Conservation (phyloP, 495 filamentous ascomycete genomes). For the Talaromyces nanjingensis region DNA sequence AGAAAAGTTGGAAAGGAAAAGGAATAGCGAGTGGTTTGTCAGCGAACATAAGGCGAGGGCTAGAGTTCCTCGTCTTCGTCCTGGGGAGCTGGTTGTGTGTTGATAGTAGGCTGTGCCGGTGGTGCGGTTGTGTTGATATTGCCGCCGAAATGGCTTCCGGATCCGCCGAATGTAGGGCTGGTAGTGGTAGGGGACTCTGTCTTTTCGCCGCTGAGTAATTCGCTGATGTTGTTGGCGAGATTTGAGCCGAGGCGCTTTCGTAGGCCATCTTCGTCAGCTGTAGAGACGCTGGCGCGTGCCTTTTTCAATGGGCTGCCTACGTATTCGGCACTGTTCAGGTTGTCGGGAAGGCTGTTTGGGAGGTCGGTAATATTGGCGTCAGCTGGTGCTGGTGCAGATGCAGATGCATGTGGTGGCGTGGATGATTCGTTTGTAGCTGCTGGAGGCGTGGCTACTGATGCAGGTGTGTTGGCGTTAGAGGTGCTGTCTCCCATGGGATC, state of each 20-base stretch:
- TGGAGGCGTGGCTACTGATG: constrained; percentile 30
- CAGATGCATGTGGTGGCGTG: constrained; percentile 28
- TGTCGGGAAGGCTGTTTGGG: constrained; percentile 22
- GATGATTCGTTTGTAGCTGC: constrained; percentile 30
- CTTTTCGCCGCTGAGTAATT: constrained; percentile 19
- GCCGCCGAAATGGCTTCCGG: constrained; percentile 6
- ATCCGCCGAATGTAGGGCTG: not conserved
- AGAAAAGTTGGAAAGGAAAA: not conserved
- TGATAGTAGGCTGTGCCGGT: not conserved
- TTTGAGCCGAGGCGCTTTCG: constrained; percentile 40
- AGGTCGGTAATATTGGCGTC: constrained; percentile 20
- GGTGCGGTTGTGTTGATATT: not conserved
- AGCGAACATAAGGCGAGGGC: not conserved
- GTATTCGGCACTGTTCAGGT: constrained; percentile 37
- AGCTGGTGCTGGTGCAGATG: constrained; percentile 7
- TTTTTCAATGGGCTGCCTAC: constrained; percentile 82
- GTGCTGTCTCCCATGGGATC: constrained; percentile 55
- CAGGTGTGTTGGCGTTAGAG: constrained; percentile 37
- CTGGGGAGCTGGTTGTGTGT: not conserved
- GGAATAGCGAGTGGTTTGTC: not conserved
- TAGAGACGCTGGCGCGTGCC: constrained; percentile 64
- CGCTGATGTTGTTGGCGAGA: constrained; percentile 30
- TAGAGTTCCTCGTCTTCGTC: constrained; percentile 9
- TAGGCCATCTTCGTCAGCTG: constrained; percentile 48
- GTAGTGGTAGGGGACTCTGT: not conserved